These are phyloP conservation scores for Spatholobus suberectus DNA, from an alignment of 306 rosid species.

Conservation along the genomic window DNA sequence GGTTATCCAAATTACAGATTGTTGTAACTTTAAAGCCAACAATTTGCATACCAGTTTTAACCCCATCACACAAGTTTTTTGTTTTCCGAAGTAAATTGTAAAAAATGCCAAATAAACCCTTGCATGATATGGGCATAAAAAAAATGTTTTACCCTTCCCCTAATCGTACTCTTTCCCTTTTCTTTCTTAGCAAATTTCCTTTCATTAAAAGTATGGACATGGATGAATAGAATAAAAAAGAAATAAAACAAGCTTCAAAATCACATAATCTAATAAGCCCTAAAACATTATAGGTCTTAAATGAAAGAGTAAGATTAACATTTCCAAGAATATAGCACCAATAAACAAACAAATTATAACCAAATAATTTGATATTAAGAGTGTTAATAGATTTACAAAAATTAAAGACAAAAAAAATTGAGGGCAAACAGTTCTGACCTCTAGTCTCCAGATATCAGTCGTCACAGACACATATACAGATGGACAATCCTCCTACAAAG, in stretches of 20 bases:
- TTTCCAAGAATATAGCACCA: background rate
- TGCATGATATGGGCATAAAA: conserved; percentile 17
- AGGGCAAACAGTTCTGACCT: conserved; percentile 62
- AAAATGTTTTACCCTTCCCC: background rate
- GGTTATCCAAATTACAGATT: no score
- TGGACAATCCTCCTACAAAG: conserved; percentile 78
- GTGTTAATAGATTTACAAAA: conserved; percentile 4
- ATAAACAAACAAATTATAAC: conserved; percentile 8
- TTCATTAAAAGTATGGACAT: background rate
- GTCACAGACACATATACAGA: conserved; percentile 73
- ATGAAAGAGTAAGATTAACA: conserved; percentile 4
- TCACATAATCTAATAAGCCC: conserved; percentile 10
- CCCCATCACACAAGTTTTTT: background rate
- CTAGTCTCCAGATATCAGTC: conserved; percentile 47
- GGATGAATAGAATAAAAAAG: conserved; percentile 9
- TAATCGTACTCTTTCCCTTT: background rate
- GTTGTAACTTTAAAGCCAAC: no score
- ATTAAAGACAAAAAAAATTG: background rate
- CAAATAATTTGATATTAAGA: background rate
- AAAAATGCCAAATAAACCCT: background rate
- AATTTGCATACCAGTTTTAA: background rate
- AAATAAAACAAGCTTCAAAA: conserved; percentile 29
- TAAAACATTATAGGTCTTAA: background rate
- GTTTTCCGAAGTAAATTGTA: background rate
- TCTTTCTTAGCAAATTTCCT: background rate